Conservation (phyloP, 495 filamentous ascomycete genomes). For the Physcia stellaris region DNA sequence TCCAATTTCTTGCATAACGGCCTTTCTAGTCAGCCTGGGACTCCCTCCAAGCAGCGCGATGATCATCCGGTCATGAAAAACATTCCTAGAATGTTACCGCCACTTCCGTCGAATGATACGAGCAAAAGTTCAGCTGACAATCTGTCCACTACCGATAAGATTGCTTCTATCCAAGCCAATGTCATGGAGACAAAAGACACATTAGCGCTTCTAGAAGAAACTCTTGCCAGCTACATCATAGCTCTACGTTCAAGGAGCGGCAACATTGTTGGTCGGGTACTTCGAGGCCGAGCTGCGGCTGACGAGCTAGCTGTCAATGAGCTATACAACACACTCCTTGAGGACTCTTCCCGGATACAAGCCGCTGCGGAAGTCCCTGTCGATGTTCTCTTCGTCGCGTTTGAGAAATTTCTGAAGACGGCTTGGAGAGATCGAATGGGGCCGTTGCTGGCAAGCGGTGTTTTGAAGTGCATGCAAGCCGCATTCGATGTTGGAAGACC, state of each 20-base stretch:
- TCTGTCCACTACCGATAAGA: constrained; percentile 17
- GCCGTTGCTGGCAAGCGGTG: constrained; percentile 51
- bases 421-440: constrained; percentile 89
- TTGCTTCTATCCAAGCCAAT: constrained; percentile 23
- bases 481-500: constrained; percentile 35
- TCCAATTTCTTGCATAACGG: constrained; percentile 62
- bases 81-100: constrained; percentile 21
- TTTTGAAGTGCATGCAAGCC: constrained; percentile 54
- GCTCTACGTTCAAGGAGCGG: constrained; percentile 72
- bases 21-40: constrained; percentile 19
- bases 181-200: constrained; percentile 19
- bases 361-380: constrained; percentile 61
- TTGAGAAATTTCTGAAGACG: constrained; percentile 82
- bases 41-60: constrained; percentile 10
- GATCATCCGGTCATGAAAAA: constrained; percentile 13
- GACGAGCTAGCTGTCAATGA: constrained; percentile 77
- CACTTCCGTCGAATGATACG: constrained; percentile 16
- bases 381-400: constrained; percentile 84
- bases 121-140: constrained; percentile 28
- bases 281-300: constrained; percentile 54
- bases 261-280: constrained; percentile 62
- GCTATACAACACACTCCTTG: constrained; percentile 77
- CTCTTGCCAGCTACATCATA: constrained; percentile 70
- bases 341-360: constrained; percentile 63
- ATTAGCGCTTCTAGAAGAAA: constrained; percentile 57